Conservation (phyloP, 2,329 filamentous ascomycete species). For the Biscogniauxia marginata region DNA sequence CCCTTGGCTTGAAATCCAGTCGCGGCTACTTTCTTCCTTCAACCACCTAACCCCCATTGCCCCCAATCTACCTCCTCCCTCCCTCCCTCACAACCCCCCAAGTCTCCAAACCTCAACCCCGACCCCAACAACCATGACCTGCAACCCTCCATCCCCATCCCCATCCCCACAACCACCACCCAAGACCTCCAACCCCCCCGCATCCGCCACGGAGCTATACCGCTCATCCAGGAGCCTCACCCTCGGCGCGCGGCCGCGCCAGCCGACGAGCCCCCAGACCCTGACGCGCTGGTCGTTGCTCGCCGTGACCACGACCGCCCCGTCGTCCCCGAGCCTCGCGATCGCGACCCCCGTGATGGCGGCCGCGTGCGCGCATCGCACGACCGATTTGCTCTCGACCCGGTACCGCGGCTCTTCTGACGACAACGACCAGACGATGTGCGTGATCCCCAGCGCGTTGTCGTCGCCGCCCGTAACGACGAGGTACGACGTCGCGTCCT, state of each 20-base stretch:
- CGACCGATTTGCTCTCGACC: conserved; percentile 29
- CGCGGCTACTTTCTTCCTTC: too few relatives aligned
- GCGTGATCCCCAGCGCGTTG: conserved; percentile 62
- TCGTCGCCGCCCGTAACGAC: conserved; percentile 85
- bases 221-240: conserved; percentile 46
- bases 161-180: conserved; percentile 9
- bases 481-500: conserved; percentile 38
- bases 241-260: conserved; percentile 14
- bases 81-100: conserved; percentile 1
- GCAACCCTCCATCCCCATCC: conserved; percentile 1
- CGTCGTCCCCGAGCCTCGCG: conserved; percentile 24
- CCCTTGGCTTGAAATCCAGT: too few relatives aligned
- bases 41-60: too few relatives aligned
- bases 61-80: not conserved
- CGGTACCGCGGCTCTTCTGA: conserved; percentile 3
- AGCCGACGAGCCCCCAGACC: conserved; percentile 44
- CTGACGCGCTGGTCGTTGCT: conserved; percentile 64
- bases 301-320: conserved; percentile 40
- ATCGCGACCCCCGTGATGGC: conserved; percentile 62
- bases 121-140: conserved; percentile 25
- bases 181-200: conserved; percentile 50
- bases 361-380: conserved; percentile 66
- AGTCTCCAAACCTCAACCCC: conserved; percentile 26
- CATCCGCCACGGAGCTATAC: conserved; percentile 61
- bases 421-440: conserved; percentile 15